Evolutionary conservation across 2,329 filamentous ascomycete genomes (phyloP).

Genomic region (Ophiostoma sp.): DNA sequence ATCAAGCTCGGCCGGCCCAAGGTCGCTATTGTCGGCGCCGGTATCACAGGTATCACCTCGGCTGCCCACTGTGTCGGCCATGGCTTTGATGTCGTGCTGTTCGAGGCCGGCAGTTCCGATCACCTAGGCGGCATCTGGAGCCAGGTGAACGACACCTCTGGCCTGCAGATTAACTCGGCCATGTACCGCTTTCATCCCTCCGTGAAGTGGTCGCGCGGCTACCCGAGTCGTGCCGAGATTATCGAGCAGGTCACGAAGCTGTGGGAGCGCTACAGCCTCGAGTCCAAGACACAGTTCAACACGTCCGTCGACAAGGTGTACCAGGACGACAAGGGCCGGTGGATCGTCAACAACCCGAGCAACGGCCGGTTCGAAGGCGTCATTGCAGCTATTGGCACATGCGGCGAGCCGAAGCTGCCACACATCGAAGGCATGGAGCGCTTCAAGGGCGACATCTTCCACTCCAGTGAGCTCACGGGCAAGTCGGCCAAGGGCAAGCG

Average conservation of each 20-base stretch:
- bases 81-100: constrained; percentile 75
- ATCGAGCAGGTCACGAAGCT: constrained; percentile 63
- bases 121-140: constrained; percentile 76
- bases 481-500: constrained; percentile 68
- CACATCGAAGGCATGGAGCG: constrained; percentile 62
- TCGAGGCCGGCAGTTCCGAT: constrained; percentile 63
- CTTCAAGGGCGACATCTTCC: constrained; percentile 67
- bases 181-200: constrained; percentile 88
- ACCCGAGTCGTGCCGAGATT: constrained; percentile 71
- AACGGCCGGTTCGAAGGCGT: constrained; percentile 73
- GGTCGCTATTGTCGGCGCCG: constrained; percentile 64
- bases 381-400: constrained; percentile 73
- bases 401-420: constrained; percentile 68
- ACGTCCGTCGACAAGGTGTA: constrained; percentile 64
- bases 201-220: constrained; percentile 67
- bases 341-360: constrained; percentile 69
- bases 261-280: constrained; percentile 69
- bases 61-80: constrained; percentile 79
- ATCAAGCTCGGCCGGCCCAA: constrained; percentile 55
- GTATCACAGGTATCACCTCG: constrained; percentile 69
- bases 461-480: constrained; percentile 68
- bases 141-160: constrained; percentile 38
- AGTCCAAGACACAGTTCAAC: constrained; percentile 66
- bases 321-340: constrained; percentile 42
- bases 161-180: constrained; percentile 60